Conservation (phyloP, 2,329 filamentous ascomycete genomes). For the Basipetospora chlamydospora region DNA sequence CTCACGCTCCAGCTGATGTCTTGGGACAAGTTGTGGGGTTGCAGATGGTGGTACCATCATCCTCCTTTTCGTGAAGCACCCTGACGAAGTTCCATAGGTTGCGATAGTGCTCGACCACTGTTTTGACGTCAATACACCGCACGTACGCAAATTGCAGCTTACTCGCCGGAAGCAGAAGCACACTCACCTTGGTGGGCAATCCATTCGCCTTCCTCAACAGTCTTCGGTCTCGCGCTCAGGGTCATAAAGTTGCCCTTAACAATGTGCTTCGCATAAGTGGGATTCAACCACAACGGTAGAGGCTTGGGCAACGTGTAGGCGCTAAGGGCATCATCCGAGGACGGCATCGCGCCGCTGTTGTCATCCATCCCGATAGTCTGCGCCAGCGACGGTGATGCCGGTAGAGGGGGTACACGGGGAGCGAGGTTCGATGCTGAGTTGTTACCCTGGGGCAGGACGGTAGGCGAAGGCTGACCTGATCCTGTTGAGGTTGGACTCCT, state of each 20-base stretch:
- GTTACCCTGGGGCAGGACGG: slow-evolving; percentile 31
- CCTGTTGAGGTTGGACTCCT: slow-evolving; percentile 32
- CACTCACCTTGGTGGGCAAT: slow-evolving; percentile 76
- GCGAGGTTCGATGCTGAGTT: slow-evolving; percentile 37
- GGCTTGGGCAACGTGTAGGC: slow-evolving; percentile 51
- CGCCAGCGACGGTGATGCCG: slow-evolving; percentile 48
- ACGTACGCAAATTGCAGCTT: slow-evolving; percentile 8
- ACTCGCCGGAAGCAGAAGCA: no score
- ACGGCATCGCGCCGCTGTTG: slow-evolving; percentile 30
- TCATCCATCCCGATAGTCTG: slow-evolving; percentile 57
- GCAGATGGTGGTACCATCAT: slow-evolving; percentile 64
- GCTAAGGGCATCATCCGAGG: slow-evolving; percentile 39
- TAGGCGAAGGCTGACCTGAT: slow-evolving; percentile 32
- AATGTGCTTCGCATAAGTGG: slow-evolving; percentile 66
- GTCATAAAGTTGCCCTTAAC: slow-evolving; percentile 98
- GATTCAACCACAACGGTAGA: slow-evolving; percentile 60
- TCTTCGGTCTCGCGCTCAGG: slow-evolving; percentile 79
- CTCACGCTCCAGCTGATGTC: slow-evolving; percentile 89
- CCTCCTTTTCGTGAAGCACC: slow-evolving; percentile 75
- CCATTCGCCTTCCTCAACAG: slow-evolving; percentile 91
- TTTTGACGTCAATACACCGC: slow-evolving; percentile 3
- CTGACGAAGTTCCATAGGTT: slow-evolving; percentile 81
- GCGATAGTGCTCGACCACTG: slow-evolving; percentile 86
- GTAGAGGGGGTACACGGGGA: slow-evolving; percentile 41
- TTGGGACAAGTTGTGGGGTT: slow-evolving; percentile 72